These are phyloP conservation scores for Hippophae tibetana DNA, from an alignment of 306 rosid genomes.

Conservation along the genomic window DNA sequence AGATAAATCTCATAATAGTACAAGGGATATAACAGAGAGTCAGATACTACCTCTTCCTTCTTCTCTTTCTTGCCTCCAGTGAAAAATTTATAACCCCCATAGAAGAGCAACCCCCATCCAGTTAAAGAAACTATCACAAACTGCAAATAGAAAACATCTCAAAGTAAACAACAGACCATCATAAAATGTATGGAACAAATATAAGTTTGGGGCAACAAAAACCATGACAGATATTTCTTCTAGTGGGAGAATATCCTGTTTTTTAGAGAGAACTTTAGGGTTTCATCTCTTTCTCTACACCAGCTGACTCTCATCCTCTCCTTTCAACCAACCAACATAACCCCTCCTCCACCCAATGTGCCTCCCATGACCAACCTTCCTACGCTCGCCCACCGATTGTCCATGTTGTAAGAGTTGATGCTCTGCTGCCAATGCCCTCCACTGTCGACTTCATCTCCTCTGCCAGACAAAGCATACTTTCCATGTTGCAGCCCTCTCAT, in stretches of 20 bases:
- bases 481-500: too few species aligned
- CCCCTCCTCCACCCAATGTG: too few species aligned
- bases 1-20: background rate
- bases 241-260: background rate
- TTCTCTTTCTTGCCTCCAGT: constrained; percentile 33
- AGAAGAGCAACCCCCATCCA: constrained; percentile 38
- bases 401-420: too few species aligned
- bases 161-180: background rate
- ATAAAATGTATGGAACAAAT: background rate
- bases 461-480: too few species aligned
- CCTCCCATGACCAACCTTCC: too few species aligned
- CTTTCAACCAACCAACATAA: too few species aligned
- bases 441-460: too few species aligned
- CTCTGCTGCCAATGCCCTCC: too few species aligned
- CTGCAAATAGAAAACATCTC: constrained; percentile 27
- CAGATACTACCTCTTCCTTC: constrained; percentile 41
- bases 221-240: background rate
- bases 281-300: too few species aligned
- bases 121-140: constrained; percentile 48
- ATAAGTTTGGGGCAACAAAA: background rate
- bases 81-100: constrained; percentile 37
- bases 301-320: too few species aligned
- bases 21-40: background rate
- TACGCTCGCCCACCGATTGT: too few species aligned
- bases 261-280: too few species aligned